phyloP scores from a whole-genome alignment of 2,329 filamentous ascomycete species.

The Helotiales sp. region DNA sequence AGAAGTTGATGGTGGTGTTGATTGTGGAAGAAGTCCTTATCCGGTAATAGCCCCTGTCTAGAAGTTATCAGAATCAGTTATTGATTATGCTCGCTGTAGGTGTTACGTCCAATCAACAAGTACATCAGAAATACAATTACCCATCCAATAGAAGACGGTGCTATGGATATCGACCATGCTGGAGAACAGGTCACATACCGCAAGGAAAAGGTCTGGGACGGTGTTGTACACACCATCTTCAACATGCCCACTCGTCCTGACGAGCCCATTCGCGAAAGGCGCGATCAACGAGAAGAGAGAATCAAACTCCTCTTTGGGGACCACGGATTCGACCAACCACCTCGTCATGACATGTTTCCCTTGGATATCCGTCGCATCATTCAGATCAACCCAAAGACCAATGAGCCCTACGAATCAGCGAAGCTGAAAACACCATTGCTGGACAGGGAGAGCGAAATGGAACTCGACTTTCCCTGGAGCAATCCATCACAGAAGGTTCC shows the following conservation, averaged over 20 bases:
- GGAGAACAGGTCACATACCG: background rate
- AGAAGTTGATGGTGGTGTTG: constrained; percentile 29
- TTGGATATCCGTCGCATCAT: constrained; percentile 30
- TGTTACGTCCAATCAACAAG: constrained; percentile 20
- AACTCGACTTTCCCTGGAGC: constrained; percentile 11
- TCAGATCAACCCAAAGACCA: background rate
- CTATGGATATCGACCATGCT: background rate
- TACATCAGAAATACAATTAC: constrained; percentile 12
- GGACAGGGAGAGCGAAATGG: background rate
- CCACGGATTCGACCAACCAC: background rate
- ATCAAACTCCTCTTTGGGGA: constrained; percentile 14
- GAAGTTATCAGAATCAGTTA: background rate
- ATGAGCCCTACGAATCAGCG: background rate
- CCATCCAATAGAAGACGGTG: background rate
- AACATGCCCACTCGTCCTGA: constrained; percentile 28
- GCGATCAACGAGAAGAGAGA: constrained; percentile 4
- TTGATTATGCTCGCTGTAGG: constrained; percentile 2
- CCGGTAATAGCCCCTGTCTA: constrained; percentile 20
- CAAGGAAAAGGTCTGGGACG: constrained; percentile 31
- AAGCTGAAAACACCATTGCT: background rate
- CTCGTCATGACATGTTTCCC: constrained; percentile 23
- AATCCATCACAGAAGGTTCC: constrained; percentile 7
- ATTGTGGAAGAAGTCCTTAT: constrained; percentile 32
- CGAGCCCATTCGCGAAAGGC: background rate
- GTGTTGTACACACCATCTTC: constrained; percentile 31